phyloP scores from a whole-genome alignment of 192 early-diverging fungal genomes.

The Backusella parvicylindrica region DNA sequence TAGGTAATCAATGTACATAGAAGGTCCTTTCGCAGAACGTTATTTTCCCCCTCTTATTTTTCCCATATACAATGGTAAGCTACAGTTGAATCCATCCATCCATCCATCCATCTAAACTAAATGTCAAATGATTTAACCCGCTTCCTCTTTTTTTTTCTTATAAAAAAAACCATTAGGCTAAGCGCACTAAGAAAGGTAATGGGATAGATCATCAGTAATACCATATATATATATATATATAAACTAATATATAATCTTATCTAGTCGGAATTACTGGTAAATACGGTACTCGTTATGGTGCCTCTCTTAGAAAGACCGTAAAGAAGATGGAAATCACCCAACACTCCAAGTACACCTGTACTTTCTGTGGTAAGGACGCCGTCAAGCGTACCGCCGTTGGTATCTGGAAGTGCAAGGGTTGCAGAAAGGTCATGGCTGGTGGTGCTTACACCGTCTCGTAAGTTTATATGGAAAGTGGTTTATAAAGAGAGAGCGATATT shows the following conservation, averaged over 20 bases:
- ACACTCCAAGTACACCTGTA: conserved; percentile 98
- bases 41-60: conserved; percentile 14
- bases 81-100: conserved; percentile 16
- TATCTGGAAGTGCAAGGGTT: conserved; percentile 98
- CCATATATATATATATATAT: too few species aligned
- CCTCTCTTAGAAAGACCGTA: conserved; percentile 91
- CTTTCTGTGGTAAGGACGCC: conserved; percentile 97
- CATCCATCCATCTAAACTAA: conserved; percentile 14
- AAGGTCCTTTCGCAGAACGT: background rate
- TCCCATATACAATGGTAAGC: conserved; percentile 19
- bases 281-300: conserved; percentile 99
- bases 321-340: conserved; percentile 99
- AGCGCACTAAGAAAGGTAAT: conserved; percentile 90
- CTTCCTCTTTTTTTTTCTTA: background rate
- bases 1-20: background rate
- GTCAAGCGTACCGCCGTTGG: conserved; percentile 92
- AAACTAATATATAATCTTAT: too few species aligned
- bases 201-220: too few species aligned
- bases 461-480: conserved; percentile 35
- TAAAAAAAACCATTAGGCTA: conserved; percentile 59
- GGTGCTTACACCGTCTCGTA: conserved; percentile 94
- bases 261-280: conserved; percentile 95
- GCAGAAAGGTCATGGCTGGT: conserved; percentile 90
- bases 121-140: background rate
- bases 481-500: conserved; percentile 74